Percentiles rank a stretch among this genome's conserved stretches.
Evolutionary conservation across 2,329 filamentous ascomycete genomes (phyloP).

Genomic region (Fusarium sp.): DNA sequence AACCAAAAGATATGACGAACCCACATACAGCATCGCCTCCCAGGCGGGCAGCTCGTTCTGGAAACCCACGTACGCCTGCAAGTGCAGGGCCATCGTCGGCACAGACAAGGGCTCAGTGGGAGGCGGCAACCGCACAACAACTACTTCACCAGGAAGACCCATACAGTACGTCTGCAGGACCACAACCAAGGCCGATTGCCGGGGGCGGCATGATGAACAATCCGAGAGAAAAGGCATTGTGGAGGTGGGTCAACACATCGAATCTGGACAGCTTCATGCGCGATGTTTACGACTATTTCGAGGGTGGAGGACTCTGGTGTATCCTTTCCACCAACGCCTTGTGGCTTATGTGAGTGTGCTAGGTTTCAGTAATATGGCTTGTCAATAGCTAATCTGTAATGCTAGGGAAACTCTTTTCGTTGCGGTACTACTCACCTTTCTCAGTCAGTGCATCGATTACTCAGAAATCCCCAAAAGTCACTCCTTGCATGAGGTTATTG

Average conservation of each 20-base stretch:
- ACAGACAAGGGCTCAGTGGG: conserved; percentile 64
- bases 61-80: conserved; percentile 26
- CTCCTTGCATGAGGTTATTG: conserved; percentile 63
- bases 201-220: conserved; percentile 48
- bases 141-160: conserved; percentile 57
- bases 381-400: conserved; percentile 10
- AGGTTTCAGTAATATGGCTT: background rate
- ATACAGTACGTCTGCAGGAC: conserved; percentile 18
- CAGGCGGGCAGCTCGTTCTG: conserved; percentile 25
- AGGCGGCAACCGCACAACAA: conserved; percentile 64
- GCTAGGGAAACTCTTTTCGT: conserved; percentile 82
- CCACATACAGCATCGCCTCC: conserved; percentile 27
- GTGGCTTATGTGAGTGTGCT: conserved; percentile 73
- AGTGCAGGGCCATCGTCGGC: conserved; percentile 56
- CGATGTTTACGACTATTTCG: conserved; percentile 87
- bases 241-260: conserved; percentile 91
- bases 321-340: conserved; percentile 79
- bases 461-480: conserved; percentile 74
- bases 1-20: conserved; percentile 55
- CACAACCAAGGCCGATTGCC: conserved; percentile 47
- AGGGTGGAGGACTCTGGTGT: conserved; percentile 85
- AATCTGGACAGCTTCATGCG: conserved; percentile 89
- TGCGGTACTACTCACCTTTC: conserved; percentile 82
- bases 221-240: conserved; percentile 80
- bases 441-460: conserved; percentile 89